phyloP scores from a whole-genome alignment of 306 rosid species.

The Cajanus cajan region DNA sequence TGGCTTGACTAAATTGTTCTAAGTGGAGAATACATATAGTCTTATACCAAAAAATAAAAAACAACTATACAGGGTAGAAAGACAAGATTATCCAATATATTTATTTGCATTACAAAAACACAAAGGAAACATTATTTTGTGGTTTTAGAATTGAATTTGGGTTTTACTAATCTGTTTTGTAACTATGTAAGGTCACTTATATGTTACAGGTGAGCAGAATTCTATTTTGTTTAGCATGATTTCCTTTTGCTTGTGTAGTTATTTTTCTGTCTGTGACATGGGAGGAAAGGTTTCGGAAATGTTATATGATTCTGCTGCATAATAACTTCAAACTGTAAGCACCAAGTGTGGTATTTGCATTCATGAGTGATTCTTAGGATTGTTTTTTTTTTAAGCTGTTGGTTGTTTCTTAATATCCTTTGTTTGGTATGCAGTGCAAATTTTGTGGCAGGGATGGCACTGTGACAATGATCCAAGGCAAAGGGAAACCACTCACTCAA shows the following conservation, averaged over 20 bases:
- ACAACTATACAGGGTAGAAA: no score
- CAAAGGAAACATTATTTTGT: not conserved
- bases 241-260: constrained; percentile 1
- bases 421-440: constrained; percentile 66
- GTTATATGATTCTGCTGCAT: not conserved
- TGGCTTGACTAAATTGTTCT: no score
- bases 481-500: constrained; percentile 60
- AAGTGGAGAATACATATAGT: no score
- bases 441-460: constrained; percentile 89
- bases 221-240: not conserved
- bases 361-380: not conserved
- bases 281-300: not conserved
- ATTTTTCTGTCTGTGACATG: not conserved
- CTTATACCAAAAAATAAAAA: no score
- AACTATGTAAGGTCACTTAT: not conserved
- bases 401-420: constrained; percentile 24
- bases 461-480: constrained; percentile 71
- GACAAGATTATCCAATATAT: no score
- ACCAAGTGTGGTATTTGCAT: not conserved
- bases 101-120: constrained; percentile 1
- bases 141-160: not conserved
- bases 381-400: constrained; percentile 19
- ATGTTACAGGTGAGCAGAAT: not conserved
- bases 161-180: not conserved
- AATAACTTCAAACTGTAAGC: not conserved